Conservation (phyloP, 495 filamentous ascomycete species). For the Hyaloscypha variabilis region DNA sequence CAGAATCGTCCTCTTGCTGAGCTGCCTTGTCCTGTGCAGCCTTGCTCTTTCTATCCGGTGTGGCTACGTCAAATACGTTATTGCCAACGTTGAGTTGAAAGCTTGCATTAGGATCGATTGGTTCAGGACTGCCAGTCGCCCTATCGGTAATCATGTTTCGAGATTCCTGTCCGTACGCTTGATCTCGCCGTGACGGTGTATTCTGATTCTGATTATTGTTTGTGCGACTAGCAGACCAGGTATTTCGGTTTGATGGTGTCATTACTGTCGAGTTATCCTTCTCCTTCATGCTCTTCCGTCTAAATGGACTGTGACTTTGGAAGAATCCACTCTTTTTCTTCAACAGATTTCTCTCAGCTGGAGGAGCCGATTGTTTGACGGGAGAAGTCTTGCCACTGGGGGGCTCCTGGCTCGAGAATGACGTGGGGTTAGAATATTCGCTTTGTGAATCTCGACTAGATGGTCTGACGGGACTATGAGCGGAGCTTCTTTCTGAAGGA, state of each 20-base stretch:
- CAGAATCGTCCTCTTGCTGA: slow-evolving; percentile 58
- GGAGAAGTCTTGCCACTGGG: slow-evolving; percentile 69
- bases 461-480: slow-evolving; percentile 71
- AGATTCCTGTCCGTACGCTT: slow-evolving; percentile 23
- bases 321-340: slow-evolving; percentile 92
- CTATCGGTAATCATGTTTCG: slow-evolving; percentile 39
- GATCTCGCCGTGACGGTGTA: slow-evolving; percentile 24
- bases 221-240: slow-evolving; percentile 52
- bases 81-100: slow-evolving; percentile 95
- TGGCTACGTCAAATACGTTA: slow-evolving; percentile 96
- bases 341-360: slow-evolving; percentile 65
- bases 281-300: slow-evolving; percentile 85
- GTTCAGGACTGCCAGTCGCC: slow-evolving; percentile 70
- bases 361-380: slow-evolving; percentile 59
- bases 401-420: slow-evolving; percentile 82
- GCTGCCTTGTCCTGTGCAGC: slow-evolving; percentile 41
- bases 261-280: slow-evolving; percentile 59
- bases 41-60: slow-evolving; percentile 60
- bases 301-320: slow-evolving; percentile 89
- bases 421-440: slow-evolving; percentile 88
- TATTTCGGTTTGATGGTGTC: slow-evolving; percentile 56
- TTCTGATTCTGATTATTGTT: slow-evolving; percentile 24
- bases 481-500: slow-evolving; percentile 82
- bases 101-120: slow-evolving; percentile 88
- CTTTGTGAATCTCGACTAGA: slow-evolving; percentile 89